Evolutionary conservation across 495 filamentous ascomycete species (phyloP).

Genomic region (Lasiosphaeria ovina): DNA sequence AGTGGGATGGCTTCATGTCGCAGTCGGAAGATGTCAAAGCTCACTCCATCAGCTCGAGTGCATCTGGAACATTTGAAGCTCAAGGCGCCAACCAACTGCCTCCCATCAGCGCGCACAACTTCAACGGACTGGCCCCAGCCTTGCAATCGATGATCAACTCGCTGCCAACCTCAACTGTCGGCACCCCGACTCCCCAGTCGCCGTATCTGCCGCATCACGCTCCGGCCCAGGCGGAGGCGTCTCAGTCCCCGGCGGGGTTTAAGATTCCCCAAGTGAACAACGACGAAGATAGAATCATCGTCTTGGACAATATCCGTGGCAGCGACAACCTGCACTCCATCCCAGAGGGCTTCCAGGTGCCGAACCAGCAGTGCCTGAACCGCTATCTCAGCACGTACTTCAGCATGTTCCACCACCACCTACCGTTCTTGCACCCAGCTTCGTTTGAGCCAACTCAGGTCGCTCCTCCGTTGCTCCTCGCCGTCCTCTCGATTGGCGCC

Average conservation of each 20-base stretch:
- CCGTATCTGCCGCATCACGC: slow-evolving; percentile 59
- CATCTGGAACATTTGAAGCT: slow-evolving; percentile 66
- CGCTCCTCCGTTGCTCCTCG: slow-evolving; percentile 79
- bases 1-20: slow-evolving; percentile 80
- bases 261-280: slow-evolving; percentile 64
- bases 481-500: slow-evolving; percentile 92
- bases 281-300: slow-evolving; percentile 77
- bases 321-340: slow-evolving; percentile 79
- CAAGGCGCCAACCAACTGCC: slow-evolving; percentile 60
- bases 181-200: slow-evolving; percentile 77
- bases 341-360: slow-evolving; percentile 84
- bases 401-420: slow-evolving; percentile 92
- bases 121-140: slow-evolving; percentile 58
- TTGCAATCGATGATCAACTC: slow-evolving; percentile 69
- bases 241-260: slow-evolving; percentile 62
- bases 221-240: slow-evolving; percentile 55
- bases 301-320: slow-evolving; percentile 79
- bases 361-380: slow-evolving; percentile 73
- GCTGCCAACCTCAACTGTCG: slow-evolving; percentile 65
- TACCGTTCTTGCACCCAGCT: slow-evolving; percentile 92
- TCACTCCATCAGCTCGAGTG: slow-evolving; percentile 62
- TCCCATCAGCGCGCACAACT: slow-evolving; percentile 65
- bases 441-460: slow-evolving; percentile 79
- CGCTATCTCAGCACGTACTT: slow-evolving; percentile 94
- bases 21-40: slow-evolving; percentile 61